Evolutionary conservation across 2,329 filamentous ascomycete genomes (phyloP).

Genomic region (Dendrostoma leiphaemia): DNA sequence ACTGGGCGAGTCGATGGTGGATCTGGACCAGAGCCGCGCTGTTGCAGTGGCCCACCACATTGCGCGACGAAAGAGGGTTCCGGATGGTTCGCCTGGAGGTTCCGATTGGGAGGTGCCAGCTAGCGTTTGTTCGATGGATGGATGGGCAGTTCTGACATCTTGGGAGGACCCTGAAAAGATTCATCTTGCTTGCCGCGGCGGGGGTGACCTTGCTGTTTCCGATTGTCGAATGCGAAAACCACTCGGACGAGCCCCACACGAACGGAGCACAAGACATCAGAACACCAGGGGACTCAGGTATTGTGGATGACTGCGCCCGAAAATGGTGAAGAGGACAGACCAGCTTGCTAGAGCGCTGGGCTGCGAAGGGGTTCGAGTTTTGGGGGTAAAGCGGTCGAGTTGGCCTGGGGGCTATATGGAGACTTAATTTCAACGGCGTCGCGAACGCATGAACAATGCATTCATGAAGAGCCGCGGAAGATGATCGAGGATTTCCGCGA

Average conservation of each 20-base stretch:
- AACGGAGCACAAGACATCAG: no score
- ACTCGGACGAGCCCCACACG: no score
- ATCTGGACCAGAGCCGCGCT: not conserved
- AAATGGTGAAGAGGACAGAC: no score
- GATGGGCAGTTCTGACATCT: not conserved
- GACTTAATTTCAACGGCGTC: not conserved
- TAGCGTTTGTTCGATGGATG: not conserved
- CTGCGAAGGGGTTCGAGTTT: no score
- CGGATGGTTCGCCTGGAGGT: not conserved
- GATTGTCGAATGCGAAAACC: not conserved
- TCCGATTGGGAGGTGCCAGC: not conserved
- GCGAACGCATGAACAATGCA: not conserved
- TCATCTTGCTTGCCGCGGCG: not conserved
- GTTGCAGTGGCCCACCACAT: not conserved
- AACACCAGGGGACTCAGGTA: no score
- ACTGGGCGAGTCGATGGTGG: no score
- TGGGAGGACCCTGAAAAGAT: not conserved
- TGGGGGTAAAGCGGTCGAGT: not conserved
- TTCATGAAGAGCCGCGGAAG: not conserved
- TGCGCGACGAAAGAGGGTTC: not conserved
- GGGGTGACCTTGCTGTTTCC: not conserved
- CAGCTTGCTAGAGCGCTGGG: no score
- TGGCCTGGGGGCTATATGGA: not conserved
- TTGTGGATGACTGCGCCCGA: no score
- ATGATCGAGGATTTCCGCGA: not conserved